A percentile compares a stretch with the other conserved stretches of the same genome.
Conservation (phyloP, 164 flowering plant genomes). For the Berberis vulgaris region DNA sequence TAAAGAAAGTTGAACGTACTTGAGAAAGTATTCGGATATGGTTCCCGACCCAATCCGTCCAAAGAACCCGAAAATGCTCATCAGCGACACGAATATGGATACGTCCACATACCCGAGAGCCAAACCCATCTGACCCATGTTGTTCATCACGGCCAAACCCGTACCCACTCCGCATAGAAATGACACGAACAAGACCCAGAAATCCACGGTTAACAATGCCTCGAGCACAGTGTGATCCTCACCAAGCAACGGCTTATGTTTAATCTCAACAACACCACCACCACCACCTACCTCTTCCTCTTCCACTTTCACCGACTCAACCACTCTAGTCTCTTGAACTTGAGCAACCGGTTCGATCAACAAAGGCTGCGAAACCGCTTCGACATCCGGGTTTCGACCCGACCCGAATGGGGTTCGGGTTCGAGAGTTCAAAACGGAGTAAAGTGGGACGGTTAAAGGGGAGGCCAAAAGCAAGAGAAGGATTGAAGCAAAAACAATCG, state of each 20-base stretch:
- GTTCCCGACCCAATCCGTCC: constrained; percentile 75
- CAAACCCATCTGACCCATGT: constrained; percentile 82
- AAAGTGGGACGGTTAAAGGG: constrained; percentile 44
- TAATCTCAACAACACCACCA: constrained; percentile 10
- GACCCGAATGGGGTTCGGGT: constrained; percentile 11
- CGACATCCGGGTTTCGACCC: constrained; percentile 21
- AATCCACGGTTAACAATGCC: constrained; percentile 54
- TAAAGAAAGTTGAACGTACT: constrained; percentile 30
- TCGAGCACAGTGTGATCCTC: constrained; percentile 79
- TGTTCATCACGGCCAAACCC: constrained; percentile 86
- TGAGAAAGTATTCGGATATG: constrained; percentile 65
- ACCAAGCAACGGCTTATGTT: constrained; percentile 44
- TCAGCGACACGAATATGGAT: constrained; percentile 71
- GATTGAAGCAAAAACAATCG: constrained; percentile 19
- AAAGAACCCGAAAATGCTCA: constrained; percentile 82
- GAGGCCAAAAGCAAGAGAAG: constrained; percentile 29
- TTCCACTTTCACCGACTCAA: constrained; percentile 7
- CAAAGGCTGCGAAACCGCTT: constrained; percentile 33
- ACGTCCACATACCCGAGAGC: constrained; percentile 81
- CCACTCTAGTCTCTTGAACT: neutral
- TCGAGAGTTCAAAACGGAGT: constrained; percentile 14
- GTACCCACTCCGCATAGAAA: constrained; percentile 92
- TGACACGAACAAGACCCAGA: constrained; percentile 73
- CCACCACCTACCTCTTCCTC: constrained; percentile 11
- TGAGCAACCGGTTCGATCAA: constrained; percentile 6